These are phyloP conservation scores for Colletotrichum cordylinicola DNA, from an alignment of 2,329 filamentous ascomycete genomes.

Conservation along the genomic window DNA sequence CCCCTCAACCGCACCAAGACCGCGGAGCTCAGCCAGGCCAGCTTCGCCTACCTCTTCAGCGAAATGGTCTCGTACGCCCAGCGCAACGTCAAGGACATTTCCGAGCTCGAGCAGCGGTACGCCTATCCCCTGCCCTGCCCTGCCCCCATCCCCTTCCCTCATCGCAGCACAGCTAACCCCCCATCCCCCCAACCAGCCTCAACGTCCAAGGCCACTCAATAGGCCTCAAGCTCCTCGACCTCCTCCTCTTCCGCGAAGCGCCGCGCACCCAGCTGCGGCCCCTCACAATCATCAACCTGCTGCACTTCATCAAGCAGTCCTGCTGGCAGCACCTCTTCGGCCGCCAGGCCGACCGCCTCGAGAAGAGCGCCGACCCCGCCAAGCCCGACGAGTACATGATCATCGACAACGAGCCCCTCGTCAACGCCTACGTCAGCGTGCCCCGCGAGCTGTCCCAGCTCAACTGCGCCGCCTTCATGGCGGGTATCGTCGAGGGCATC, in stretches of 20 bases:
- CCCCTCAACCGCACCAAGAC: conserved; percentile 90
- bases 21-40: conserved; percentile 87
- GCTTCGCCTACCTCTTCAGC: conserved; percentile 94
- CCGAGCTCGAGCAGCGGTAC: conserved; percentile 90
- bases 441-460: conserved; percentile 95
- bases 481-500: conserved; percentile 92
- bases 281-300: conserved; percentile 85
- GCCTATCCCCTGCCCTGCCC: conserved; percentile 27
- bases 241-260: conserved; percentile 85
- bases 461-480: conserved; percentile 95
- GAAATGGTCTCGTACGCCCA: conserved; percentile 98
- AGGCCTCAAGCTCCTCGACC: conserved; percentile 91
- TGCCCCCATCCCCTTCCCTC: no score
- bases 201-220: conserved; percentile 93
- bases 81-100: conserved; percentile 85
- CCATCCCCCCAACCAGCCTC: conserved; percentile 57
- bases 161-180: not conserved
- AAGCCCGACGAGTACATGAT: conserved; percentile 99
- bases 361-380: conserved; percentile 81
- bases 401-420: conserved; percentile 95
- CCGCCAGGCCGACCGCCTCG: conserved; percentile 88
- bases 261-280: conserved; percentile 76
- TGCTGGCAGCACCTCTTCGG: conserved; percentile 93
- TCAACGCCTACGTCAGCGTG: conserved; percentile 92
- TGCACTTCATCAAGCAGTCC: conserved; percentile 93